phyloP scores from a whole-genome alignment of 805 yeast species.

The Candida easanensis region DNA sequence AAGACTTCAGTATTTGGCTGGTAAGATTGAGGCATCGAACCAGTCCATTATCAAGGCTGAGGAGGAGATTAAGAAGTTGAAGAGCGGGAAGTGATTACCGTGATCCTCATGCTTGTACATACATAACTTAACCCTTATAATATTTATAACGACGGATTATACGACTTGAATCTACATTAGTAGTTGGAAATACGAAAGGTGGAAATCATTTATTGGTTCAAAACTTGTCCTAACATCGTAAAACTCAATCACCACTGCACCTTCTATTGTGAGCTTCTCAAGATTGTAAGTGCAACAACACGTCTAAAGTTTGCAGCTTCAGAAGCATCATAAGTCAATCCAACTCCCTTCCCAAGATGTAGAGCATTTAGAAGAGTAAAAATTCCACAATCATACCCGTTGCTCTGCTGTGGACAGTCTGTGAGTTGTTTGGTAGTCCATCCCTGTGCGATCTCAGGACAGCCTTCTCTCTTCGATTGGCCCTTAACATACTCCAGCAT shows the following conservation, averaged over 20 bases:
- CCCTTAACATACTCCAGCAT: constrained; percentile 60
- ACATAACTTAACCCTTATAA: neutral
- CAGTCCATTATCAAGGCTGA: constrained; percentile 48
- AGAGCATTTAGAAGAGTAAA: constrained; percentile 80
- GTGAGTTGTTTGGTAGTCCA: constrained; percentile 30
- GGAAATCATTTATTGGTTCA: too few relatives aligned
- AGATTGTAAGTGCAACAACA: constrained; percentile 30
- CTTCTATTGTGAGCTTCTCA: constrained; percentile 5
- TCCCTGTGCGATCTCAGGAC: constrained; percentile 31
- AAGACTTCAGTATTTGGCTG: constrained; percentile 64
- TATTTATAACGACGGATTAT: neutral
- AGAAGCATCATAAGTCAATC: constrained; percentile 54
- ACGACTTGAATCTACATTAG: too few relatives aligned
- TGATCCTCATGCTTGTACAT: constrained; percentile 1
- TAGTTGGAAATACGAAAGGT: too few relatives aligned
- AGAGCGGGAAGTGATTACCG: constrained; percentile 3
- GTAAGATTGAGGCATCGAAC: constrained; percentile 64
- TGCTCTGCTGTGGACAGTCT: constrained; percentile 79
- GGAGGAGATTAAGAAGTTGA: constrained; percentile 33
- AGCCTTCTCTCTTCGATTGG: constrained; percentile 56
- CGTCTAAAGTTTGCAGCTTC: constrained; percentile 71
- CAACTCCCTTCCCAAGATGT: constrained; percentile 49
- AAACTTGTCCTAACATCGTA: too few relatives aligned
- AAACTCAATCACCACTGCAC: too few relatives aligned
- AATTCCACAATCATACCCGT: constrained; percentile 95